Conservation (phyloP, 768 basidiomycete genomes). For the Russula sp. region DNA sequence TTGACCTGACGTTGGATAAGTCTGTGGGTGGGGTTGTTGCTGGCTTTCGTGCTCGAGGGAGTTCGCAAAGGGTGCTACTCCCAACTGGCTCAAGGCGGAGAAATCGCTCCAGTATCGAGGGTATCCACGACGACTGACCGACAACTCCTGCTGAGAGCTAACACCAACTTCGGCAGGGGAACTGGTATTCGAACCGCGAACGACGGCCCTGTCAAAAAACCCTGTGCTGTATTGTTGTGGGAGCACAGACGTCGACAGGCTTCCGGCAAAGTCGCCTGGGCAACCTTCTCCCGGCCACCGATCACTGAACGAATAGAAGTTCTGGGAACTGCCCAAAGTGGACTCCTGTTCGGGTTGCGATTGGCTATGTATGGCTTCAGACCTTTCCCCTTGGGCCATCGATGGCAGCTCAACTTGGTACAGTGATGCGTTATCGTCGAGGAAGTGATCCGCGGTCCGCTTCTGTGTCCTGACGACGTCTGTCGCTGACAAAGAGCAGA, state of each 20-base stretch:
- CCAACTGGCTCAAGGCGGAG: slow-evolving; percentile 37
- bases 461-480: slow-evolving; percentile 45
- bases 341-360: slow-evolving; percentile 22
- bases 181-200: slow-evolving; percentile 17
- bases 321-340: slow-evolving; percentile 20
- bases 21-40: slow-evolving; percentile 20
- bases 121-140: slow-evolving; percentile 32
- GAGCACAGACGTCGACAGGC: slow-evolving; percentile 67
- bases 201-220: slow-evolving; percentile 49
- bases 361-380: slow-evolving; percentile 29
- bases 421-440: slow-evolving; percentile 30
- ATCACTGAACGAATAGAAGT: slow-evolving; percentile 42
- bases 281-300: slow-evolving; percentile 44
- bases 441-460: slow-evolving; percentile 54
- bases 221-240: slow-evolving; percentile 77
- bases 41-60: slow-evolving; percentile 20
- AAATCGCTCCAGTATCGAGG: slow-evolving; percentile 42
- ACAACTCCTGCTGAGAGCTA: slow-evolving; percentile 15
- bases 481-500: slow-evolving; percentile 8
- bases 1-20: slow-evolving; percentile 26
- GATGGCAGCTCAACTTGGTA: slow-evolving; percentile 16
- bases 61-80: slow-evolving; percentile 35
- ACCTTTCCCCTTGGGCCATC: slow-evolving; percentile 9
- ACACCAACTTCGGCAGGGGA: slow-evolving; percentile 3
- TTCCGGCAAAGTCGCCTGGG: slow-evolving; percentile 39